phyloP scores from a whole-genome alignment of 2,329 filamentous ascomycete genomes.

The Decorospora gaudefroyi region DNA sequence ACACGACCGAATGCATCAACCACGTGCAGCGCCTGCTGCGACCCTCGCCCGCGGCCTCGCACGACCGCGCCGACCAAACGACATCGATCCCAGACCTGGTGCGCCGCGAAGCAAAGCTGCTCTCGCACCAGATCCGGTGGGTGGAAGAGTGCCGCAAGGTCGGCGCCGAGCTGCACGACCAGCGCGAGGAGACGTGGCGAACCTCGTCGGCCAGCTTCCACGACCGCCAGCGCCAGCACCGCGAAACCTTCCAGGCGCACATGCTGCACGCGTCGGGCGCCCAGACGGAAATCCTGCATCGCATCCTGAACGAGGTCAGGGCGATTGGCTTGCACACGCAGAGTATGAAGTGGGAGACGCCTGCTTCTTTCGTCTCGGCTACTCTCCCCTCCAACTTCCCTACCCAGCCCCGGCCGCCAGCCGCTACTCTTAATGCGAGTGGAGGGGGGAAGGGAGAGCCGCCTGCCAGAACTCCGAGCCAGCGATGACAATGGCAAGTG shows the following conservation, averaged over 20 bases:
- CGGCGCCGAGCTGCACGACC: slow-evolving; percentile 41
- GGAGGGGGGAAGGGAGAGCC: too few species aligned
- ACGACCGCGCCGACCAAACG: slow-evolving; percentile 24
- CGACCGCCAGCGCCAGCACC: slow-evolving; percentile 42
- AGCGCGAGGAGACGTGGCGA: slow-evolving; percentile 50
- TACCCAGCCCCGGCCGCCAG: slow-evolving; percentile 8
- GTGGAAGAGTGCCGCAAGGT: slow-evolving; percentile 48
- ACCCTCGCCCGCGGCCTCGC: too few species aligned
- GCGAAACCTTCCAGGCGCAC: slow-evolving; percentile 43
- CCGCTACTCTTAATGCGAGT: too few species aligned
- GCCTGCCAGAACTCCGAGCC: too few species aligned
- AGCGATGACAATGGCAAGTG: background rate
- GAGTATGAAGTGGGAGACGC: slow-evolving; percentile 39
- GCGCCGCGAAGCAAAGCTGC: slow-evolving; percentile 30
- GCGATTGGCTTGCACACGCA: slow-evolving; percentile 30
- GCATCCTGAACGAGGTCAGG: slow-evolving; percentile 37
- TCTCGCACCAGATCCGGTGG: slow-evolving; percentile 47
- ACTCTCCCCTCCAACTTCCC: slow-evolving; percentile 17
- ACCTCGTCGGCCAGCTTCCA: slow-evolving; percentile 49
- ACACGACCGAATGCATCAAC: slow-evolving; percentile 52
- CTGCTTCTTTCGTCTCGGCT: slow-evolving; percentile 10
- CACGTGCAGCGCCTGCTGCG: slow-evolving; percentile 55
- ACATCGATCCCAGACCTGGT: slow-evolving; percentile 23
- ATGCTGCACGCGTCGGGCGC: slow-evolving; percentile 40
- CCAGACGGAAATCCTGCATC: slow-evolving; percentile 37